Evolutionary conservation across 805 yeast species (phyloP).

Genomic region (Zygosaccharomyces kombuchaensis): DNA sequence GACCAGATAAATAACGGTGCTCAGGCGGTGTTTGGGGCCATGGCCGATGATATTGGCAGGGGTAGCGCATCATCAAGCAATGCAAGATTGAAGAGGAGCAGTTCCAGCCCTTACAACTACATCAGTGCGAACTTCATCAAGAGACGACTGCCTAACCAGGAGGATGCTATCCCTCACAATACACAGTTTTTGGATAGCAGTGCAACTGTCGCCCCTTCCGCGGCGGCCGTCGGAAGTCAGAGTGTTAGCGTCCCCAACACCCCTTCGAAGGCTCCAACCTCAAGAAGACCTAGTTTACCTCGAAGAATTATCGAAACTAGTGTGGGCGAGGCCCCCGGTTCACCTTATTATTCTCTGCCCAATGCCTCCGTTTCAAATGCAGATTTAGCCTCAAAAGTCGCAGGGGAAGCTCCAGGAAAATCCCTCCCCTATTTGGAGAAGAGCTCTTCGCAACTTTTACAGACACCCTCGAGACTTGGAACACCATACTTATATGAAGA

Average conservation of each 20-base stretch:
- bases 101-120: constrained; percentile 21
- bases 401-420: background rate
- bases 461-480: constrained; percentile 1
- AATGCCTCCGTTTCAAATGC: constrained; percentile 12
- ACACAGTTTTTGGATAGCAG: constrained; percentile 6
- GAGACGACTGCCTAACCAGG: constrained; percentile 23
- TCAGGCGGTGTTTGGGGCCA: constrained; percentile 1
- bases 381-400: constrained; percentile 3
- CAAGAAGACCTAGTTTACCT: constrained; percentile 10
- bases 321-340: constrained; percentile 12
- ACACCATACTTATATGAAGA: background rate
- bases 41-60: background rate
- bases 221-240: constrained; percentile 2
- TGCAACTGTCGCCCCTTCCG: constrained; percentile 2
- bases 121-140: constrained; percentile 14
- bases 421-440: constrained; percentile 2
- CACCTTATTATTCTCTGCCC: constrained; percentile 17
- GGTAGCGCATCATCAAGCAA: constrained; percentile 3
- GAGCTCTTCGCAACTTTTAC: background rate
- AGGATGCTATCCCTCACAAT: constrained; percentile 1
- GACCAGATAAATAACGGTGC: background rate
- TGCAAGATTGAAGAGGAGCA: constrained; percentile 26
- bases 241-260: constrained; percentile 12
- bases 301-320: constrained; percentile 7
- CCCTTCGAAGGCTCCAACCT: constrained; percentile 11